Percentiles rank a stretch among this genome's conserved stretches.
These are phyloP conservation scores for Torrubiella hemipterigena DNA, from an alignment of 2,329 filamentous ascomycete species.

Conservation along the genomic window DNA sequence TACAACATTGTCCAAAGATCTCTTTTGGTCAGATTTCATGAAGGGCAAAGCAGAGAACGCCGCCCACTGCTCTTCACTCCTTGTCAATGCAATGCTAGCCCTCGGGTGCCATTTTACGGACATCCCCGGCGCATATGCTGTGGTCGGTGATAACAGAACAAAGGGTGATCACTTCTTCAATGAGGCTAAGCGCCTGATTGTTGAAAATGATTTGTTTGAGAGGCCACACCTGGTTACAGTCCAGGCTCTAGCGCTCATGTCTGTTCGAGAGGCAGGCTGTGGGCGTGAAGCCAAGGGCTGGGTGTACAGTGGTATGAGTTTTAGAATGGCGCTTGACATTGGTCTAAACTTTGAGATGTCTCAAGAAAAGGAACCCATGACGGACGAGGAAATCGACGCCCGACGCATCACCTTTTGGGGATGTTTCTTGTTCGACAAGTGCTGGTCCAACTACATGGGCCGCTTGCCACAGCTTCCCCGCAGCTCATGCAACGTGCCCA, in stretches of 20 bases:
- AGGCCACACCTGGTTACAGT: conserved; percentile 81
- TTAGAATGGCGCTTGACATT: conserved; percentile 92
- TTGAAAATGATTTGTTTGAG: conserved; percentile 89
- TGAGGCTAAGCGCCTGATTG: conserved; percentile 78
- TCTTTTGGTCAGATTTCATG: conserved; percentile 80
- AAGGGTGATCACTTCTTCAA: conserved; percentile 94
- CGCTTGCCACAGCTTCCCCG: conserved; percentile 77
- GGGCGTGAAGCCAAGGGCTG: conserved; percentile 90
- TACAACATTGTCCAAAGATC: conserved; percentile 71
- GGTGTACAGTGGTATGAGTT: conserved; percentile 98
- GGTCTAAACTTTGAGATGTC: conserved; percentile 78
- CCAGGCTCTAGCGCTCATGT: conserved; percentile 90
- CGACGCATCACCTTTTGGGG: conserved; percentile 93
- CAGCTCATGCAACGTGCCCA: conserved; percentile 70
- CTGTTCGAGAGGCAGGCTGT: conserved; percentile 88
- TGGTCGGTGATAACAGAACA: conserved; percentile 64
- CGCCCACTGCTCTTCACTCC: conserved; percentile 73
- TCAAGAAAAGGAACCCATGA: conserved; percentile 47
- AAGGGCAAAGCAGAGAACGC: conserved; percentile 54
- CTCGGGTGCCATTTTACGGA: conserved; percentile 89
- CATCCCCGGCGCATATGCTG: conserved; percentile 57
- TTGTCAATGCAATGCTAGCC: conserved; percentile 90
- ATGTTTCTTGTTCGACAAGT: conserved; percentile 97
- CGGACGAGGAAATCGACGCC: conserved; percentile 79
- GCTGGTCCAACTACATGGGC: conserved; percentile 95